Conservation (phyloP, 768 basidiomycete genomes). For the Amanita jacksonii region DNA sequence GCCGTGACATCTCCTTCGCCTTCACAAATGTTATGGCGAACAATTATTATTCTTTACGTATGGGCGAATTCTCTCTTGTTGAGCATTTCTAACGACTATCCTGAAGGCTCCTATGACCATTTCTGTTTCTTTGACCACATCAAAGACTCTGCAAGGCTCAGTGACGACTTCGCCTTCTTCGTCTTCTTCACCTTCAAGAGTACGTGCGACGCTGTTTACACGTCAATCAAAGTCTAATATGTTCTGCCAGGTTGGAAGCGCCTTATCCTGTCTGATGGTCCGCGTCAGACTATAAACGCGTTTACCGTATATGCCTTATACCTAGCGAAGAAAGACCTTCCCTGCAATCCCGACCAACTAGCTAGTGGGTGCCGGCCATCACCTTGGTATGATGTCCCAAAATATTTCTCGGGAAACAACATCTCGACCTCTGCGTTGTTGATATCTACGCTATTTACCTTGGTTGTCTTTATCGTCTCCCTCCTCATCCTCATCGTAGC, state of each 20-base stretch:
- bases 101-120: slow-evolving; percentile 86
- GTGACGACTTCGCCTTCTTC: slow-evolving; percentile 98
- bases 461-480: slow-evolving; percentile 78
- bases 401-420: slow-evolving; percentile 73
- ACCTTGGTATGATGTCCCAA: slow-evolving; percentile 57
- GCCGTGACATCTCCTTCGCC: slow-evolving; percentile 94
- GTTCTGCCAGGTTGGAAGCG: slow-evolving; percentile 38
- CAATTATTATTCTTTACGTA: slow-evolving; percentile 91
- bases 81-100: slow-evolving; percentile 8
- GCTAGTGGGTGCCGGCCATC: not conserved
- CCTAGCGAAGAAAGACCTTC: slow-evolving; percentile 35
- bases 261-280: slow-evolving; percentile 77
- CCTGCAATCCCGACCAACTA: too few relatives aligned
- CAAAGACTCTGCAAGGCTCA: slow-evolving; percentile 88
- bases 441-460: slow-evolving; percentile 85
- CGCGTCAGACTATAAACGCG: slow-evolving; percentile 57
- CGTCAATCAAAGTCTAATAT: too few relatives aligned
- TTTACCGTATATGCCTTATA: slow-evolving; percentile 13
- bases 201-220: too few relatives aligned
- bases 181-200: slow-evolving; percentile 99
- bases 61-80: slow-evolving; percentile 20
- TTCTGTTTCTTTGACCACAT: slow-evolving; percentile 99
- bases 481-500: slow-evolving; percentile 75
- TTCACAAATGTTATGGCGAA: slow-evolving; percentile 98
- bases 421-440: slow-evolving; percentile 77